Evolutionary conservation across 495 filamentous ascomycete species (phyloP), one percentile per base, ranked within the genome.

Genomic region (Aspergillus baeticus): DNA sequence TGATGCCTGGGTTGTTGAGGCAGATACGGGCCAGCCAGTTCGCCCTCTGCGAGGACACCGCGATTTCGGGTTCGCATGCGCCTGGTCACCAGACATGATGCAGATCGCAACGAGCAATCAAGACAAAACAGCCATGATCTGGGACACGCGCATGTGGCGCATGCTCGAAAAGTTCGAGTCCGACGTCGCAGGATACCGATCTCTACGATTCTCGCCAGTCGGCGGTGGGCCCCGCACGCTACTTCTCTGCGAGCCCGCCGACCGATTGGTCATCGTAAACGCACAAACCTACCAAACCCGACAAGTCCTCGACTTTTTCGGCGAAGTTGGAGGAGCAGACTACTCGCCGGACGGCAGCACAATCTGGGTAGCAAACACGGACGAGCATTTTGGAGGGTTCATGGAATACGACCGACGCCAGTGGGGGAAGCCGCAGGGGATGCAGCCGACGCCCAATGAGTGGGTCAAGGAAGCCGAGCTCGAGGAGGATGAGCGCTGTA

Each of bases 91-190:
- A 18, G 89, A 96, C 69, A 92, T 92, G 53, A 85, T 85, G 67
- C 89, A 89, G 44, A 84, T 96, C 51, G 93, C 93, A 10, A 96
- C 93, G 4, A 91, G 88, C 44, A 93, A 91, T 58, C 92, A 98
- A 68, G 93, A 98, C 76, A 87, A 82, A 69, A 83, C 82, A 14
- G 82, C 93, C 59, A 85, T 87, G 50, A 87, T 98, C 60, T 96
- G 86, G 84, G 93, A 98, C 65, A 87, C 89, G 3, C 83, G 93
- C 20, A 86, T 80, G 43, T 89, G 86, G 86, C 78, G 71, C 13
- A 66, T 80, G 38, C 70, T 96, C 6, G 76, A 79, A 51, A 82
- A 81, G 7, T 76, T 96, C 31, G 77, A 84, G 15, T 83, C 86
- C n/a, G 84, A 90, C 49, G 86, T 94, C 71, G 86, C 89, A 1